Evolutionary conservation across 805 yeast species (phyloP).

Genomic region (Starmerella apis): DNA sequence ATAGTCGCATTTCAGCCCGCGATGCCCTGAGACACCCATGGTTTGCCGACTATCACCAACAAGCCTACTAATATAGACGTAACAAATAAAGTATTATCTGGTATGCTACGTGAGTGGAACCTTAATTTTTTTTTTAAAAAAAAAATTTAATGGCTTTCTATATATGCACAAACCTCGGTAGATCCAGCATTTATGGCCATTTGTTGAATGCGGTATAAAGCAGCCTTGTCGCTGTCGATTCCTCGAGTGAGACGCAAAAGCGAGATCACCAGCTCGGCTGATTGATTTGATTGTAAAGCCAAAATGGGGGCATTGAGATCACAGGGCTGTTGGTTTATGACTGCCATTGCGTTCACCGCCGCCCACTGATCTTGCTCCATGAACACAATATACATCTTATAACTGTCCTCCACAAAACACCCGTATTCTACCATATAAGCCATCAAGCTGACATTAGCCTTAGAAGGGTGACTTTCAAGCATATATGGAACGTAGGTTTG

Average conservation of each 20-base stretch:
- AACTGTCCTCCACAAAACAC: constrained; percentile 18
- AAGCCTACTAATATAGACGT: constrained; percentile 3
- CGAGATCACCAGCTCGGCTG: constrained; percentile 10
- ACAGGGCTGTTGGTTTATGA: constrained; percentile 7
- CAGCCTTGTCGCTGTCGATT: constrained; percentile 4
- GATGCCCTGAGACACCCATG: constrained; percentile 56
- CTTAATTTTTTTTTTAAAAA: neutral
- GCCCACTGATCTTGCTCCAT: neutral
- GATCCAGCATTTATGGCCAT: neutral
- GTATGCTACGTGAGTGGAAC: neutral
- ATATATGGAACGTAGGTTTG: constrained; percentile 73
- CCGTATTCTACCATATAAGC: constrained; percentile 27
- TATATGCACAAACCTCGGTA: constrained; percentile 7
- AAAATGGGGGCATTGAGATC: constrained; percentile 7
- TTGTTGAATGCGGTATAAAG: constrained; percentile 9
- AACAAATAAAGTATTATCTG: neutral
- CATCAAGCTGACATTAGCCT: constrained; percentile 18
- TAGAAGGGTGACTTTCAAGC: constrained; percentile 41
- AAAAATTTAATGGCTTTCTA: neutral
- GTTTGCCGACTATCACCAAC: constrained; percentile 52
- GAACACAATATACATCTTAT: constrained; percentile 10
- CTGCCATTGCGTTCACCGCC: constrained; percentile 13
- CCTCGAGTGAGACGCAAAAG: constrained; percentile 3
- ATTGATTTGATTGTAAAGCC: constrained; percentile 15
- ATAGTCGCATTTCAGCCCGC: constrained; percentile 42